Evolutionary conservation across 805 yeast genomes (phyloP), one percentile per base, ranked within the genome.

Genomic region (Zygotorulaspora chibaensis): DNA sequence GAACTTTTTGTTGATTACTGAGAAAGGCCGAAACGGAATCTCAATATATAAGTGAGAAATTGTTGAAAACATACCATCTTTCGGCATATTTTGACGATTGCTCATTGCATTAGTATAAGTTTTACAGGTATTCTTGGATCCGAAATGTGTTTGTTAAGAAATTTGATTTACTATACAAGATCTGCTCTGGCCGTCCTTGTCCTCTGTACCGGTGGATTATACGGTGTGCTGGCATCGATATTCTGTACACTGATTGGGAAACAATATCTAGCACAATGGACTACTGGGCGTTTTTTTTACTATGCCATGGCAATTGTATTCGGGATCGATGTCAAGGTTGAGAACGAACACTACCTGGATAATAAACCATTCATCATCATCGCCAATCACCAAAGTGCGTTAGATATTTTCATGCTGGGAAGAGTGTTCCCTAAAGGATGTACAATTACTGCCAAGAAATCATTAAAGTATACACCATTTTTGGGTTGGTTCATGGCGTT

Each of bases 401-500:
- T 93, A 53, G 99, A 93, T 63, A 80, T 93, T 47, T 73, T 85
- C 41, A 68, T 90, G 48, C 72, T 93, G 53, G 98, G 96, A 23
- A 79, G 77, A 54, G 67, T 87, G 35, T 93, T 93, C 73, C 96
- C 96, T 42, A 80, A 81, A 40, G 87, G 87, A 41, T 88, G 90
- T 71, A 82, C 90, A 7, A 96, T 93, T 38, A 93, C 98, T 1
- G 93, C 97, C 29, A 93, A 93, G 68, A 81, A 80, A 63, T 83
- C 87, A 4, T 75, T 93, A 58, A 81, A 86, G 58, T 87, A 79
- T 62, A 72, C 88, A 42, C 99, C 99, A 13, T 77, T 93, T 57
- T 73, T 93, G 56, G 99, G 99, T 11, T 91, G 97, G 98, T 93
- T 90, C 70, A 90, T 93, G 99, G 60, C 80, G 20, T 75, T 88